phyloP scores from a whole-genome alignment of 208 protist species.

The Trypanosoma mega region DNA sequence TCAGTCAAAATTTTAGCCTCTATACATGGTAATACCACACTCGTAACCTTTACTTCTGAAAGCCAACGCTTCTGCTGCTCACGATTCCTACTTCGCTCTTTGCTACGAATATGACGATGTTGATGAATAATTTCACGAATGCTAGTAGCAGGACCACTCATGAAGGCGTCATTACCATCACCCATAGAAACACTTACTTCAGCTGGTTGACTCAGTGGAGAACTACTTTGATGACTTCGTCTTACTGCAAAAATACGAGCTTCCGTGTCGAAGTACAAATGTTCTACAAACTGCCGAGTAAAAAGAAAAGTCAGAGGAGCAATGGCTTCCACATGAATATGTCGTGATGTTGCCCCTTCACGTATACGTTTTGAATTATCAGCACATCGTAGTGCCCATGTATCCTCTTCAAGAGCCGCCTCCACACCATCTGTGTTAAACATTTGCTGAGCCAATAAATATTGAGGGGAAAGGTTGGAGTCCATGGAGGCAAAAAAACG shows the following conservation, averaged over 20 bases:
- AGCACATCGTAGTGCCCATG: slow-evolving; percentile 48
- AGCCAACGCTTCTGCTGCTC: slow-evolving; percentile 81
- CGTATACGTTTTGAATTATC: slow-evolving; percentile 75
- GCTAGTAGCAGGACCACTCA: background rate
- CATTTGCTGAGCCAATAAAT: slow-evolving; percentile 27
- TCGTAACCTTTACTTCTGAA: slow-evolving; percentile 67
- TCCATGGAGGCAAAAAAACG: slow-evolving; percentile 42
- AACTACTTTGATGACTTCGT: slow-evolving; percentile 2
- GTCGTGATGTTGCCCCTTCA: slow-evolving; percentile 66
- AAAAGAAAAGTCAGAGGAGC: slow-evolving; percentile 63
- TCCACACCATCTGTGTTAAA: background rate
- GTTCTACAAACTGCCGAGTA: slow-evolving; percentile 38
- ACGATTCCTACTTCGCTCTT: slow-evolving; percentile 58
- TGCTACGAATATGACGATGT: slow-evolving; percentile 4
- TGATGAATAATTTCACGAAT: background rate
- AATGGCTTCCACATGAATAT: slow-evolving; percentile 65
- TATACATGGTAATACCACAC: slow-evolving; percentile 53
- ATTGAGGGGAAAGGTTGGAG: slow-evolving; percentile 30
- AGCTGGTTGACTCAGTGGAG: background rate
- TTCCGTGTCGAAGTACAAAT: slow-evolving; percentile 13
- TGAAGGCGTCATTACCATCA: background rate
- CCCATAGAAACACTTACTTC: too few species aligned
- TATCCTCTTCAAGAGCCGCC: slow-evolving; percentile 22
- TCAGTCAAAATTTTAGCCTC: slow-evolving; percentile 67
- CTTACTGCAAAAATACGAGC: slow-evolving; percentile 7